Conservation (phyloP, 2,329 filamentous ascomycete genomes). For the Leptosphaerulina australis region DNA sequence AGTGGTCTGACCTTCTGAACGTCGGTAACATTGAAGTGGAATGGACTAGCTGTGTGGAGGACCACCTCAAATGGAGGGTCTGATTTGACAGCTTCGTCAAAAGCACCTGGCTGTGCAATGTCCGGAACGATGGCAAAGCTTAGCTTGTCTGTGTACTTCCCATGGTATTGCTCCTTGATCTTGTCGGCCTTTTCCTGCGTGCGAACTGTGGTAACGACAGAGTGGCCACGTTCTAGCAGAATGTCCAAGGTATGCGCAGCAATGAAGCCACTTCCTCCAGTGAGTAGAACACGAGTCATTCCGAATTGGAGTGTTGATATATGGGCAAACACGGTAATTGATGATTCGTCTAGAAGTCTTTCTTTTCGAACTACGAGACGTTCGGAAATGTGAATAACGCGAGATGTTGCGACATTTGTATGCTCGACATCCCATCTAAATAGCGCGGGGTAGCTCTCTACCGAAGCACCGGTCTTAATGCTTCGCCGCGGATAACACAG, state of each 20-base stretch:
- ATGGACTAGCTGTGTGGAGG: constrained; percentile 60
- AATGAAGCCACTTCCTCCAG: constrained; percentile 68
- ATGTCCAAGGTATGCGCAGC: constrained; percentile 68
- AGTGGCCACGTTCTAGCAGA: constrained; percentile 62
- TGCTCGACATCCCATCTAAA: constrained; percentile 6
- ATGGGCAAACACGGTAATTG: neutral
- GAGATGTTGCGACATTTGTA: constrained; percentile 18
- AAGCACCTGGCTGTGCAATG: constrained; percentile 71
- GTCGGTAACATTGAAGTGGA: constrained; percentile 74
- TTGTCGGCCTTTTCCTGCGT: constrained; percentile 66
- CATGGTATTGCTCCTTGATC: constrained; percentile 61
- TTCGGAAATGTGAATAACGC: constrained; percentile 1
- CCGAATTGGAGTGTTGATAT: neutral
- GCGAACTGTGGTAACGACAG: constrained; percentile 67
- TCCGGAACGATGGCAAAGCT: constrained; percentile 73
- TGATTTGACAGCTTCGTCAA: constrained; percentile 65
- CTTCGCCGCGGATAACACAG: constrained; percentile 17
- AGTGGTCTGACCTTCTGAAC: constrained; percentile 63
- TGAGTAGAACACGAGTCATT: constrained; percentile 51
- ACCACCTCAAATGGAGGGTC: constrained; percentile 73
- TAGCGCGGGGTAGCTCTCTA: constrained; percentile 15
- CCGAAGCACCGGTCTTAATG: constrained; percentile 7
- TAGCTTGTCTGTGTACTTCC: constrained; percentile 56
- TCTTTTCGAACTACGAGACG: neutral
- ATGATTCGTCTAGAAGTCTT: neutral